Conservation (phyloP, 2,329 filamentous ascomycete species). For the Diplodia scrobiculata region DNA sequence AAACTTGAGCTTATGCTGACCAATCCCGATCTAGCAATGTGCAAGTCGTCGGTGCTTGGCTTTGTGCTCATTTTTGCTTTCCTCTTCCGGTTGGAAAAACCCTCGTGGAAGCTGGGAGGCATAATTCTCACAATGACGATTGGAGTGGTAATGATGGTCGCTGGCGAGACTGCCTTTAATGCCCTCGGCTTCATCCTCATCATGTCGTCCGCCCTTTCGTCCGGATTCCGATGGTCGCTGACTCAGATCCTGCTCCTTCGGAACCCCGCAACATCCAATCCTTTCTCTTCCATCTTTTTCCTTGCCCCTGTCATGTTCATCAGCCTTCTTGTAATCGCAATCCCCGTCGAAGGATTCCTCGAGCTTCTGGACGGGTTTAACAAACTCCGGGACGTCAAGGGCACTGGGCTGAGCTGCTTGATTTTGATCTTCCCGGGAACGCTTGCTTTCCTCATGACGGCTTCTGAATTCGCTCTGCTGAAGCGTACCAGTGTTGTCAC, state of each 20-base stretch:
- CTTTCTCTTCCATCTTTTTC: slow-evolving; percentile 95
- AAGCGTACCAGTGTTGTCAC: slow-evolving; percentile 96
- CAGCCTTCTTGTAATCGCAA: slow-evolving; percentile 74
- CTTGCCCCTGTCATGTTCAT: slow-evolving; percentile 97
- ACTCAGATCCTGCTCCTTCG: slow-evolving; percentile 93
- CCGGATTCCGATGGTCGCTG: slow-evolving; percentile 96
- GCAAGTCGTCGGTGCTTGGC: slow-evolving; percentile 92
- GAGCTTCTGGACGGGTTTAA: slow-evolving; percentile 68
- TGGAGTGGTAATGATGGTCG: slow-evolving; percentile 97
- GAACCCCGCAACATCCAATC: slow-evolving; percentile 92
- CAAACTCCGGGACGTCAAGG: slow-evolving; percentile 67
- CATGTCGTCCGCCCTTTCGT: slow-evolving; percentile 91
- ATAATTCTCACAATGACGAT: slow-evolving; percentile 91
- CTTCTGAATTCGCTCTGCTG: slow-evolving; percentile 90
- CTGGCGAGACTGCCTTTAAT: slow-evolving; percentile 88
- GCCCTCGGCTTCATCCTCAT: slow-evolving; percentile 85
- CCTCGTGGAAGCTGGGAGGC: slow-evolving; percentile 78
- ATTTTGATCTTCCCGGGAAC: slow-evolving; percentile 86
- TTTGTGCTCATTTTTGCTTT: slow-evolving; percentile 97
- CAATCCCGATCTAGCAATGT: slow-evolving; percentile 66
- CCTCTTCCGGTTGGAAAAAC: slow-evolving; percentile 83
- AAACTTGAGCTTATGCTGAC: slow-evolving; percentile 16
- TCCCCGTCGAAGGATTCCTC: slow-evolving; percentile 79
- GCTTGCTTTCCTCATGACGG: slow-evolving; percentile 95
- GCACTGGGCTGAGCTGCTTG: slow-evolving; percentile 64